Conservation (phyloP, 2,329 filamentous ascomycete species). For the Fusarium veterinarium region DNA sequence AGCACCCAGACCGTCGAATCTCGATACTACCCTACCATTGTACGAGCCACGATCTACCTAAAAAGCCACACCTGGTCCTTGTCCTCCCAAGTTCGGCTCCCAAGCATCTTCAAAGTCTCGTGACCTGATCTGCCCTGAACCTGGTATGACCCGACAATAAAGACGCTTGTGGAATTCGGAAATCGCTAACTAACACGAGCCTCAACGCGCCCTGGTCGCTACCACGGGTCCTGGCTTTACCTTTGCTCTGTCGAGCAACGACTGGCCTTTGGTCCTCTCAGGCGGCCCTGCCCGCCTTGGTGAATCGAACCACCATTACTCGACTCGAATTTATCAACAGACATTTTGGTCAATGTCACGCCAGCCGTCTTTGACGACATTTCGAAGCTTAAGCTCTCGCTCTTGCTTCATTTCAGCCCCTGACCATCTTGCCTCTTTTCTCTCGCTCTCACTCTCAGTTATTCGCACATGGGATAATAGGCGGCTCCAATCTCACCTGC, state of each 20-base stretch:
- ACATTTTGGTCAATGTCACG: slow-evolving; percentile 41
- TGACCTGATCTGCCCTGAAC: slow-evolving; percentile 26
- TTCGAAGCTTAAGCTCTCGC: slow-evolving; percentile 22
- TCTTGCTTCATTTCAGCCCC: slow-evolving; percentile 13
- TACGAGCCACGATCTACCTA: slow-evolving; percentile 13
- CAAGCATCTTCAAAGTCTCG: slow-evolving; percentile 30
- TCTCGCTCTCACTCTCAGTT: slow-evolving; percentile 13
- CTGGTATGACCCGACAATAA: slow-evolving; percentile 8
- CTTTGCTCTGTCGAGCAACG: slow-evolving; percentile 28
- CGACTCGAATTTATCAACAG: slow-evolving; percentile 19
- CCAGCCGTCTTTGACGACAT: slow-evolving; percentile 25
- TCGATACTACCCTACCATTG: slow-evolving; percentile 8
- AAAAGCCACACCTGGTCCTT: slow-evolving; percentile 32
- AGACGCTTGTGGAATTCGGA: slow-evolving; percentile 19
- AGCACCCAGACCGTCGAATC: background rate
- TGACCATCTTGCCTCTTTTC: slow-evolving; percentile 10
- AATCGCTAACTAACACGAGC: slow-evolving; percentile 36
- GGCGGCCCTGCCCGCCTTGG: slow-evolving; percentile 34
- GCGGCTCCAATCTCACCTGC: slow-evolving; percentile 26
- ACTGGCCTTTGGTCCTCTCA: slow-evolving; percentile 26
- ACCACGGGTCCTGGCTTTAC: slow-evolving; percentile 11
- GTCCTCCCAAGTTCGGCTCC: slow-evolving; percentile 24
- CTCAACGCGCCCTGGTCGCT: slow-evolving; percentile 32
- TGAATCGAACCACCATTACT: slow-evolving; percentile 38
- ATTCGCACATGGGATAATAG: slow-evolving; percentile 41